Percentiles rank a stretch among this genome's conserved stretches.
phyloP scores from a whole-genome alignment of 495 filamentous ascomycete species.

The Trichoderma orchidacearum region DNA sequence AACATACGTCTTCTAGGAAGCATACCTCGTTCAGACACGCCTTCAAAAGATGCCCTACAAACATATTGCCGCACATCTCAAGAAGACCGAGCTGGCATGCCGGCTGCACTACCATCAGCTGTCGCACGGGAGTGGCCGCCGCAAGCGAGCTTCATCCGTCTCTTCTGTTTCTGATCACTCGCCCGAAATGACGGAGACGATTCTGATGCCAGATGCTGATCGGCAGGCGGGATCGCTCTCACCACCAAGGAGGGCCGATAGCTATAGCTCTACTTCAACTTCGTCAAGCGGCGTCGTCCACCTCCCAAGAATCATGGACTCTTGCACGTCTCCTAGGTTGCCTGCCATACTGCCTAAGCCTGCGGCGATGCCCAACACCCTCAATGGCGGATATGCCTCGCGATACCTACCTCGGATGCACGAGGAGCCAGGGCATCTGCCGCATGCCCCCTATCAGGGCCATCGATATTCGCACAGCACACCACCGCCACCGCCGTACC shows the following conservation, averaged over 20 bases:
- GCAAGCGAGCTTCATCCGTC: conserved; percentile 48
- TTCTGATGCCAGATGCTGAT: too few species aligned
- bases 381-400: too few species aligned
- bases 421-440: conserved; percentile 10
- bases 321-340: conserved; percentile 27
- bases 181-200: conserved; percentile 26
- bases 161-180: conserved; percentile 34
- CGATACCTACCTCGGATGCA: conserved; percentile 20
- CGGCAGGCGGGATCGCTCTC: too few species aligned
- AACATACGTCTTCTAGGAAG: conserved; percentile 37
- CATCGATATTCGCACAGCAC: conserved; percentile 13
- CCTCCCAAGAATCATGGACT: conserved; percentile 28
- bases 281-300: conserved; percentile 20
- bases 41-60: conserved; percentile 83
- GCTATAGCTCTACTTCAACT: conserved; percentile 17
- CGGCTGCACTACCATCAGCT: conserved; percentile 76
- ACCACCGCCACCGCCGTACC: conserved; percentile 19
- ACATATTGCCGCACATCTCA: conserved; percentile 69
- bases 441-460: conserved; percentile 10
- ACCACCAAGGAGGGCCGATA: conserved; percentile 19
- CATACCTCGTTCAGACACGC: conserved; percentile 72
- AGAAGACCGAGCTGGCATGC: conserved; percentile 77
- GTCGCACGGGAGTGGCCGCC: conserved; percentile 63
- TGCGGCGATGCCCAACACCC: conserved; percentile 24
- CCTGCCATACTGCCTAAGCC: conserved; percentile 51